Evolutionary conservation across 345 rosid genomes (phyloP), one percentile per base, ranked within the genome.

Genomic region (Boechera stricta): DNA sequence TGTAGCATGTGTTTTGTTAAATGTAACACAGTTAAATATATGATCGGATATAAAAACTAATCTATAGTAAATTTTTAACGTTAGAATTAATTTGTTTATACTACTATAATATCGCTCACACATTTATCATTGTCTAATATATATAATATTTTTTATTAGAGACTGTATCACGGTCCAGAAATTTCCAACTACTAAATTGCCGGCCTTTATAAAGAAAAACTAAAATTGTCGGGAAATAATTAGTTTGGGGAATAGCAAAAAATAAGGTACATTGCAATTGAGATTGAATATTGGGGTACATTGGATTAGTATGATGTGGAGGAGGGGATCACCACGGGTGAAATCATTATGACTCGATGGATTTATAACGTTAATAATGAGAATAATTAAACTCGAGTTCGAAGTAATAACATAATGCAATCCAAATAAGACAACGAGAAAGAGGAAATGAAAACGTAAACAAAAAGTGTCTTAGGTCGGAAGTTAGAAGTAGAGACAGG

Each of bases 401-500:
- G 55, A 49, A 54, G 32, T n/a, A 24, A 28, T 53, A 66, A 21
- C 15, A 56, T 3, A 38, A 49, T 47, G 49, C 16, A 35, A 72
- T 49, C 36, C 38, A 48, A 16, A 49, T 28, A 67, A 56, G 67
- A 58, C 60, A 59, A 48, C 0, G 5, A 45, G 33, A 36, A 35
- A 57, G 7, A 24, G 3, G 38, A 36, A 44, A 13, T 44, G 41
- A 29, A 74, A 75, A 57, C 38, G 67, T 56, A 66, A 32, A 53
- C 62, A 31, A 41, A 41, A 52, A 67, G 18, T 58, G 67, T 47
- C 11, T 72, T 41, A 45, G 74, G 45, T 77, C 49, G 57, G 57
- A 75, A 59, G 35, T n/a, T 44, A n/a, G 59, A 33, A 11, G 67
- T 15, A 67, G 82, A 78, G 67, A 78, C 87, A 83, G 87, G 87